Evolutionary conservation across 108 stramenopile genomes (phyloP), one percentile per base, ranked within the genome.

Genomic region (Nannochloropsis salina): DNA sequence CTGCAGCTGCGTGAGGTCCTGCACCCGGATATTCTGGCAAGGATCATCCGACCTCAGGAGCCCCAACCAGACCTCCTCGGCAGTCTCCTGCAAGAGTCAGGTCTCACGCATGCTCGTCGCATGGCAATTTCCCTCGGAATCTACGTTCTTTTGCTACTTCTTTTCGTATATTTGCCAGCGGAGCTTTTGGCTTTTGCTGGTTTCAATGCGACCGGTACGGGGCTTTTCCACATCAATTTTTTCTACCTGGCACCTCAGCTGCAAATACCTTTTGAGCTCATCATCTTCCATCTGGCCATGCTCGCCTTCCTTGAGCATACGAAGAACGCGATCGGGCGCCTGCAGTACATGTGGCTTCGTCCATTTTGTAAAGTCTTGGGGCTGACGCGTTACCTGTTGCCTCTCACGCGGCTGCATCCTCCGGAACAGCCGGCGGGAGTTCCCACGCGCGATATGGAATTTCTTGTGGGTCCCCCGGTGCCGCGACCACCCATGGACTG

Each of bases 41-140:
- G 89, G 41, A 22, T 22, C 6, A 41, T 81, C 6, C 88, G 96
- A n/a, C 98, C 98, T 12, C 98, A 99, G 92, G 98, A 99, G 89
- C 96, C 98, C 2, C 97, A 97, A 81, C 95, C 95, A 6, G 98
- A 97, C 87, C 91, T 99, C 44, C 93, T 99, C 6, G 95, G 94
- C 15, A 94, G 95, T 80, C 85, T 99, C 43, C 92, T 99, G 87
- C 91, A 95, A 83, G 98, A 98, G 87, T 92, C 90, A 43, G 93
- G 93, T 2, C 21, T 85, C 15, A 95, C 93, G 15, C 97, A 99
- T 85, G 90, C 92, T 82, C 95, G 94, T 87, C 93, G 97, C 51
- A 95, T 97, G 92, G 83, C 92, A 0, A 86, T 95, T 20, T 90
- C 44, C 92, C 44, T 89, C 11, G 15, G n/a, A 6, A 83, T 87